Base-by-base conservation (phyloP, 805 yeast species). In the Metschnikowia hibisci region DNA sequence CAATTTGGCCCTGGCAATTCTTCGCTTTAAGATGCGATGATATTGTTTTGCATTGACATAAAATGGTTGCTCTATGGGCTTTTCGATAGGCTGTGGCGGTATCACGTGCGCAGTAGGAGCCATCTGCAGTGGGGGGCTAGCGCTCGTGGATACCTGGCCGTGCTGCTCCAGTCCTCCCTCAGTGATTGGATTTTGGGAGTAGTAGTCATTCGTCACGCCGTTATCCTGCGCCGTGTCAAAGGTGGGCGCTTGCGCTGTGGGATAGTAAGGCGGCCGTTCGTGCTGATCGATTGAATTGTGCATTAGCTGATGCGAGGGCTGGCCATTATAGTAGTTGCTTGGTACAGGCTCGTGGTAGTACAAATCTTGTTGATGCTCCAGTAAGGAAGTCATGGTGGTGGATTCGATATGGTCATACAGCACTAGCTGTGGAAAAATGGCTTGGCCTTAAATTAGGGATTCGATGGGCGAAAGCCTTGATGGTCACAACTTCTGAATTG, bases 11-110 rank as follows among this genome's bases (percentile, higher is more conserved):
- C 99, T 74, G 0, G 99, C 98, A 33, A 89, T 77, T 54, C 99
- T 78, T 58, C 99, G 76, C 62, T 93, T 93, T 53, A 93, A 67
- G 13, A 93, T 93, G 34, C 99, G 80, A 57, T 93, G 96, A 56
- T 93, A 93, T 58, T 93, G 99, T 63, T 93, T 93, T 8, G 99
- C 99, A 62, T 93, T 93, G 33, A 93, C 99, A 57, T 93, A 93
- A 58, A 89, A 89, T 1, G 98, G 99, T 63, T 91, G 96, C 59
- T 90, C 96, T 1, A 57, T 61, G 3, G 67, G 57, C 29, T 50
- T 35, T 34, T 52, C 43, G 6, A 34, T 37, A 10, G 47, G 44
- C 16, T 42, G 45, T 11, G 39, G 49, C 15, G 42, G 41, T 4
- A 49, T 45, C 3, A 45, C 39, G 16, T 46, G 50, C 10, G 44